Percentiles rank a stretch among this genome's conserved stretches.
These are phyloP conservation scores for Ceratobasidium sp. DNA, from an alignment of 1,284 basidiomycete species.

Conservation along the genomic window DNA sequence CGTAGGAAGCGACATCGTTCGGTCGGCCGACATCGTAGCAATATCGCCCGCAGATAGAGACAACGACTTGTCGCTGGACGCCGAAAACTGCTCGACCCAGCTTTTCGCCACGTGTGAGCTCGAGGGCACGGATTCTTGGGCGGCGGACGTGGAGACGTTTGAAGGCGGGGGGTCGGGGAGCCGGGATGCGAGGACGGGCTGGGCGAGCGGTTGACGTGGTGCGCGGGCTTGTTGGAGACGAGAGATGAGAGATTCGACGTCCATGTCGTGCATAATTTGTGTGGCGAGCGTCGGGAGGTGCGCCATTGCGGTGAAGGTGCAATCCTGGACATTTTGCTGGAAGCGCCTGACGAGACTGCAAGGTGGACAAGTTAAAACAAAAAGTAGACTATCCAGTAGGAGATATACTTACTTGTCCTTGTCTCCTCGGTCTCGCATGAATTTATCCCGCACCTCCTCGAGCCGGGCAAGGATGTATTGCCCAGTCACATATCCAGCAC, in stretches of 20 bases:
- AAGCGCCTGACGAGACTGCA: slow-evolving; percentile 63
- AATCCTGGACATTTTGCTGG: slow-evolving; percentile 83
- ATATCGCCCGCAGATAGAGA: slow-evolving; percentile 40
- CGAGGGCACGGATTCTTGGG: slow-evolving; percentile 2
- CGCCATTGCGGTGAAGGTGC: slow-evolving; percentile 82
- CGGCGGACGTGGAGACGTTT: slow-evolving; percentile 41
- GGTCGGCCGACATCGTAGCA: slow-evolving; percentile 42
- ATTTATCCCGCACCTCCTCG: slow-evolving; percentile 74
- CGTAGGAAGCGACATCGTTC: slow-evolving; percentile 43
- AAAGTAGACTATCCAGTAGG: background rate
- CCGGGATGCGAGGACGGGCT: slow-evolving; percentile 24
- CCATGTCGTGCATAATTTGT: slow-evolving; percentile 78
- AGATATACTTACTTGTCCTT: slow-evolving; percentile 73
- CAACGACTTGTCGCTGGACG: slow-evolving; percentile 37
- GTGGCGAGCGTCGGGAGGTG: slow-evolving; percentile 80
- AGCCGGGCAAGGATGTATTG: slow-evolving; percentile 73
- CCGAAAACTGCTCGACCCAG: slow-evolving; percentile 64
- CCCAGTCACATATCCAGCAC: slow-evolving; percentile 74
- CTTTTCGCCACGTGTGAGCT: slow-evolving; percentile 52
- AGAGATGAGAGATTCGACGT: slow-evolving; percentile 81
- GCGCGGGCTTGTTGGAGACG: slow-evolving; percentile 65
- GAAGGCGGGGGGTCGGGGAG: slow-evolving; percentile 40
- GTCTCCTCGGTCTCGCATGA: slow-evolving; percentile 72
- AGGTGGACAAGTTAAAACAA: background rate
- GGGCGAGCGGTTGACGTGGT: slow-evolving; percentile 28